Evolutionary conservation across 371 early-diverging fungal genomes (phyloP).

Genomic region (Paraphysoderma sedebokerense): DNA sequence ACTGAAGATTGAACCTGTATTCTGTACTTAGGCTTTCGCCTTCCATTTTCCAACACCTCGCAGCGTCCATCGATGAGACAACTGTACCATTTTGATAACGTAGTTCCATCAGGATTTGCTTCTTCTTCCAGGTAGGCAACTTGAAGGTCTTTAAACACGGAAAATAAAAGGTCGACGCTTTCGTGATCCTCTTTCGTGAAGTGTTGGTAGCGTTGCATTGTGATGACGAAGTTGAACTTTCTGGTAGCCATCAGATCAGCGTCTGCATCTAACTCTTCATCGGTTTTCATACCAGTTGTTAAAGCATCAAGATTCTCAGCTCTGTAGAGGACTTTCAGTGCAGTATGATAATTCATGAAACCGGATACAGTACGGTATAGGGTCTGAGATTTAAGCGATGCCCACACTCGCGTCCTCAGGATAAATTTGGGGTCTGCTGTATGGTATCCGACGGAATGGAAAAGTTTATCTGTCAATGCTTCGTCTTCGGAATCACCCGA

Average conservation of each 20-base stretch:
- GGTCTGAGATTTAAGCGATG: conserved; percentile 72
- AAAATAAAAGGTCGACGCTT: conserved; percentile 56
- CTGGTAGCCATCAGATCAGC: conserved; percentile 24
- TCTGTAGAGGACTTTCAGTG: conserved; percentile 58
- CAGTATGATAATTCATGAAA: conserved; percentile 77
- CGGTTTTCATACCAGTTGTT: not conserved
- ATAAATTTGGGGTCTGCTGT: conserved; percentile 64
- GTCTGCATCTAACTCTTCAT: not conserved
- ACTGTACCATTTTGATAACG: conserved; percentile 44
- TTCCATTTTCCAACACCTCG: conserved; percentile 38
- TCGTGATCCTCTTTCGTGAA: conserved; percentile 58
- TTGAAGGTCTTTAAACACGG: conserved; percentile 59
- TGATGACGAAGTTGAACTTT: conserved; percentile 71
- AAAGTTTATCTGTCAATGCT: conserved; percentile 22
- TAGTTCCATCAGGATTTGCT: conserved; percentile 30
- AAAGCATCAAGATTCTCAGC: conserved; percentile 73
- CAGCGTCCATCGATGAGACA: conserved; percentile 58
- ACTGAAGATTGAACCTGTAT: too few species aligned
- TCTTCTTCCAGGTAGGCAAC: conserved; percentile 66
- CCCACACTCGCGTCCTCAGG: conserved; percentile 76
- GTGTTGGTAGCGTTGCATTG: conserved; percentile 73
- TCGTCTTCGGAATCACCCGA: conserved; percentile 30
- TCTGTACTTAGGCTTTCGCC: conserved; percentile 48
- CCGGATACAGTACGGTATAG: conserved; percentile 75
- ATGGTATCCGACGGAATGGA: conserved; percentile 68